Base-by-base conservation (phyloP, 257 asterid species). In the Vinca minor region DNA sequence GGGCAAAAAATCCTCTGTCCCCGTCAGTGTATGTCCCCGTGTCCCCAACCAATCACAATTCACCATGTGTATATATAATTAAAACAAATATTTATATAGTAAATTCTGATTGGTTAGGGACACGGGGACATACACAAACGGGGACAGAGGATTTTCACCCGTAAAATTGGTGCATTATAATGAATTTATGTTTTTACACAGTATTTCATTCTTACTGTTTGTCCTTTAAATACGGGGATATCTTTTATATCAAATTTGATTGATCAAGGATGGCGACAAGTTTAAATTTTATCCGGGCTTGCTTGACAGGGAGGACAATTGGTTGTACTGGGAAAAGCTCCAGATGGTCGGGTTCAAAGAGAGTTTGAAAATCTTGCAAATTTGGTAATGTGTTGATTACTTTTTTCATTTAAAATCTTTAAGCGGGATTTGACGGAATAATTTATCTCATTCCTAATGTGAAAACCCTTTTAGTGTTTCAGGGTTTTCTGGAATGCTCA, bases 341-440 rank as follows among this genome's bases (percentile, higher is more conserved):
- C 97, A 53, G 97, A 89, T 79, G 83, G 81, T 76, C 79, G 89
- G 71, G 95, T 89, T 71, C 83, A 83, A 72, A 71, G 83, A 66
- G 92, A 89, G 78, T 89, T 87, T 17, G 83, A 87, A 81, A 87
- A 58, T 74, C 87, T 89, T 74, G 90, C 95, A 61, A 71, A 83
- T 65, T 63, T 72, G 95, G 95, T 89, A 89, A 85, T 67, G 59
- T 31, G 9, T 55, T n/a, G 44, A 59, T 47, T 36, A 28, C 17
- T 17, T 28, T 52, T 53, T 57, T 60, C 29, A 62, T 20, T 45
- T 15, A 5, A 12, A 50, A 13, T 56, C n/a, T 20, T 6, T 11
- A 47, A 29, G 46, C 46, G 32, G 57, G 47, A 20, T 31, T 62
- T 62, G 14, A 39, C 28, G 50, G 45, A 1, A 46, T 39, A 2